Evolutionary conservation across 2,329 filamentous ascomycete species (phyloP), one percentile per base, ranked within the genome.

Genomic region (Neoscytalidium dimidiatum): DNA sequence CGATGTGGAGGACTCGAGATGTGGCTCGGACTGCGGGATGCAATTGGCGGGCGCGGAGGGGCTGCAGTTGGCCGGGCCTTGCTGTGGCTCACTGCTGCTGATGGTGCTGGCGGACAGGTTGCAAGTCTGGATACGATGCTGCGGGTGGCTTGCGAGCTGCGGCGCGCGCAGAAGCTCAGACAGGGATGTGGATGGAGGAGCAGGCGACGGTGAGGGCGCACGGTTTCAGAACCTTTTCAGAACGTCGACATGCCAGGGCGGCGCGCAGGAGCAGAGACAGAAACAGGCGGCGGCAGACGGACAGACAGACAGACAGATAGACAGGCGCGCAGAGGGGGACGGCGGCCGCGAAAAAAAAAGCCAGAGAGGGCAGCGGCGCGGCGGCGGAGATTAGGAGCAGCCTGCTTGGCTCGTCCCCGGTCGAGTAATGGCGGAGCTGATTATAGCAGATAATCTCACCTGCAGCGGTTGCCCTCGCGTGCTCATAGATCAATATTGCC

Each of bases 281-380:
- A 41, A 74, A 7, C 71, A 71, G n/a, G n/a, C n/a, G n/a, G n/a
- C n/a, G n/a, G 46, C 68, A 74, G 63, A 71, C n/a, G n/a, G n/a
- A n/a, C n/a, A n/a, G n/a, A 75, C 7, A 35, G 33, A 35, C 33
- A n/a, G n/a, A n/a, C n/a, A n/a, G n/a, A n/a, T 35, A 14, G 7
- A 14, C 33, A 35, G 33, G 33, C 33, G 33, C 7, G 33, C 33
- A 35, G 33, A 35, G 33, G 6, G 33, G 7, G 33, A n/a, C n/a
- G n/a, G n/a, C n/a, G 53, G 53, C 38, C 28, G 14, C 19, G 19
- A 33, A n/a, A n/a, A n/a, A n/a, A 21, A 23, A n/a, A 46, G 33
- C 19, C 38, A 21, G 46, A 46, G 28, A n/a, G n/a, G 29, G 2
- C 29, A 38, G n/a, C 51, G 51, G 35, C 35, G 28, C 28, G 33